Percentiles rank a stretch among this genome's conserved stretches.
phyloP scores from a whole-genome alignment of 371 early-diverging fungal genomes.

The Zychaea mexicana region DNA sequence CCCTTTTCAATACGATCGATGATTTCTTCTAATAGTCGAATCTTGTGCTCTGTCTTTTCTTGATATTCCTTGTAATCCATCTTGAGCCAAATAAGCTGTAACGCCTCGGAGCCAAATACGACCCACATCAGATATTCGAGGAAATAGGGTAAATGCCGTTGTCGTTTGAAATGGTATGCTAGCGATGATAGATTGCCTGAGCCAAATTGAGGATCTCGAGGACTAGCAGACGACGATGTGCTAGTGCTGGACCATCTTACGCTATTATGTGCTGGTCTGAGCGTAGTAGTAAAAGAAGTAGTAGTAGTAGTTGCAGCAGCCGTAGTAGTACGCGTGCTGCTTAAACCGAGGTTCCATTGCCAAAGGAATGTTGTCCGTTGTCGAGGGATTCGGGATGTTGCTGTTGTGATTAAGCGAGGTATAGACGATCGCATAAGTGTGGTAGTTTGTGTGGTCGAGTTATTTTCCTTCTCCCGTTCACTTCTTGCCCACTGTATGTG shows the following conservation, averaged over 20 bases:
- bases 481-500: no score
- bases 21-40: constrained; percentile 38
- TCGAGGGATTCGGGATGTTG: not conserved
- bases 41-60: constrained; percentile 46
- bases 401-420: not conserved
- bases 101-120: constrained; percentile 49
- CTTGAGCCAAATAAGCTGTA: constrained; percentile 55
- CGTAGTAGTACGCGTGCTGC: not conserved
- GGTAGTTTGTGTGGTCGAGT: not conserved
- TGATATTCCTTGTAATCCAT: constrained; percentile 50
- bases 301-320: not conserved
- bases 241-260: constrained; percentile 1
- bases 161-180: constrained; percentile 43
- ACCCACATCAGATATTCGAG: constrained; percentile 56
- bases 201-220: not conserved
- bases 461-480: no score
- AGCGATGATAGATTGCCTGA: constrained; percentile 2
- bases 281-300: not conserved
- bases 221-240: not conserved
- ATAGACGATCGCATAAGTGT: not conserved
- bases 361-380: not conserved
- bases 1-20: constrained; percentile 41
- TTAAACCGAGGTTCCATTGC: not conserved
- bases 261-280: not conserved
- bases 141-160: constrained; percentile 46